These are phyloP conservation scores for Globisporangium spinosum DNA, from an alignment of 352 stramenopile species.

Conservation along the genomic window DNA sequence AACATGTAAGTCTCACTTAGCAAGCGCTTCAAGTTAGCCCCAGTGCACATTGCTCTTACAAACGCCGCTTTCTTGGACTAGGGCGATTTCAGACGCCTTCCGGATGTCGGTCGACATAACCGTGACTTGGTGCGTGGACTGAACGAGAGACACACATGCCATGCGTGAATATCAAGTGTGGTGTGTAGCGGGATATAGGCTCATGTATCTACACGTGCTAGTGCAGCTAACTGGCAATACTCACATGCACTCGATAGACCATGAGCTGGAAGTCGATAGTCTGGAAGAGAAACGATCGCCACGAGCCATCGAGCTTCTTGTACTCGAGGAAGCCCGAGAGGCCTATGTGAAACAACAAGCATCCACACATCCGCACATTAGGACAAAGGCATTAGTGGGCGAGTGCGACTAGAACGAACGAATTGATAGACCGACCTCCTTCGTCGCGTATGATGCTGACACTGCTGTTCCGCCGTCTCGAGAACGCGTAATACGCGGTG, in stretches of 20 bases:
- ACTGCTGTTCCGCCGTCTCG: conserved; percentile 39
- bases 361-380: not conserved
- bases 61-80: conserved; percentile 18
- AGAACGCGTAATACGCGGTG: conserved; percentile 65
- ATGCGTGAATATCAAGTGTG: not conserved
- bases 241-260: conserved; percentile 66
- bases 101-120: conserved; percentile 74
- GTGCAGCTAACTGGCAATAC: conserved; percentile 14
- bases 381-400: not conserved
- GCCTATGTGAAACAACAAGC: conserved; percentile 7
- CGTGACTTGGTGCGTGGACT: conserved; percentile 65
- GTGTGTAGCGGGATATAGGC: not conserved
- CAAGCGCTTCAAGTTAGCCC: no score
- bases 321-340: conserved; percentile 72
- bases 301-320: conserved; percentile 62
- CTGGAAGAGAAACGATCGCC: conserved; percentile 77
- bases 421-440: conserved; percentile 12
- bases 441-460: conserved; percentile 43
- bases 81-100: conserved; percentile 49
- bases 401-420: not conserved
- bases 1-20: not conserved
- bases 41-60: not conserved
- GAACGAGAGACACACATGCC: not conserved
- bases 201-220: not conserved
- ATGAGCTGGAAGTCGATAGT: conserved; percentile 62